Evolutionary conservation across 2,329 filamentous ascomycete genomes (phyloP).

Genomic region (Cryphonectria parasitica): DNA sequence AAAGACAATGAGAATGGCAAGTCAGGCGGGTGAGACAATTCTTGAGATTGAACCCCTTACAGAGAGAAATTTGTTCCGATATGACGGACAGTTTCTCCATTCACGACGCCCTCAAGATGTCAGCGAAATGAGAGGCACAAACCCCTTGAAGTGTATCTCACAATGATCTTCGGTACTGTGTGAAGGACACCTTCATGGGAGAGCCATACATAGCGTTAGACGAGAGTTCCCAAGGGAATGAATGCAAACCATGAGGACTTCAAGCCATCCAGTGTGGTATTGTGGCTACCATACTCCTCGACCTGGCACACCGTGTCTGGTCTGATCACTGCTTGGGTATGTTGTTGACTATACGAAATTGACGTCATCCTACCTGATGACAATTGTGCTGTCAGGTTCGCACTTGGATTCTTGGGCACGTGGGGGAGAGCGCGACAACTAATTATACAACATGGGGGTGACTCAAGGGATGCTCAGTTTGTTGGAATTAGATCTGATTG

Average conservation of each 20-base stretch:
- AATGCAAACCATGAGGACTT: background rate
- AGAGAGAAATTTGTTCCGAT: constrained; percentile 16
- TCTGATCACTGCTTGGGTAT: background rate
- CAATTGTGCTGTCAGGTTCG: background rate
- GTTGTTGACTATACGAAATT: background rate
- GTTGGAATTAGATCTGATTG: background rate
- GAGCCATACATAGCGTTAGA: background rate
- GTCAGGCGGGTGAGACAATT: constrained; percentile 36
- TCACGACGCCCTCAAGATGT: background rate
- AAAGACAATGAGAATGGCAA: constrained; percentile 43
- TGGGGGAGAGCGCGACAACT: background rate
- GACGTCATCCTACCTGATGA: constrained; percentile 13
- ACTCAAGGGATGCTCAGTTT: background rate
- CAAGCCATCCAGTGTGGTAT: background rate
- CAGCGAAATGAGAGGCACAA: constrained; percentile 4
- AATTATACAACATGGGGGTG: background rate
- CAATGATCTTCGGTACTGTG: background rate
- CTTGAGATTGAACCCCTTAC: background rate
- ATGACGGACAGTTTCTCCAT: constrained; percentile 1
- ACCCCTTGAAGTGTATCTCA: background rate
- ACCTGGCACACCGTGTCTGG: background rate
- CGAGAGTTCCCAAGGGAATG: background rate
- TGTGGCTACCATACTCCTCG: background rate
- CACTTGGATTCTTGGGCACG: background rate
- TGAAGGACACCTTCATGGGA: background rate